A percentile compares a stretch with the other conserved stretches of the same genome.
These are phyloP conservation scores for Pachysandra terminalis DNA, from an alignment of 164 flowering plant genomes.

Conservation along the genomic window DNA sequence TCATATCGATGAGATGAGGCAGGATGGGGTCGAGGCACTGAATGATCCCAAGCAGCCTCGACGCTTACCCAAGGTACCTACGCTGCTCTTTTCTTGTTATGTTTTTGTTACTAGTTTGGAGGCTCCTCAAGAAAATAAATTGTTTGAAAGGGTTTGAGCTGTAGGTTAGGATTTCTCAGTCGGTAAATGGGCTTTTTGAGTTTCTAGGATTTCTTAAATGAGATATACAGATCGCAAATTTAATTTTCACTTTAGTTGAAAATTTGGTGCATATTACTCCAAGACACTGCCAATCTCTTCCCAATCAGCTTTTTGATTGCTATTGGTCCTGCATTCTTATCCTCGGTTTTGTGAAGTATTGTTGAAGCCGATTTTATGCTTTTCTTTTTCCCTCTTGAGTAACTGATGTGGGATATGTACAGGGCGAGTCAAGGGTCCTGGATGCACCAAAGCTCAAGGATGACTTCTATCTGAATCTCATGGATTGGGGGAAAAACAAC, in stretches of 20 bases:
- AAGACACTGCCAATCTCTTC: neutral
- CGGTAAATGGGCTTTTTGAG: neutral
- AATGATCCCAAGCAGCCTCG: constrained; percentile 15
- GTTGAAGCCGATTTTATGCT: neutral
- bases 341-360: neutral
- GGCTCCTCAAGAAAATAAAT: neutral
- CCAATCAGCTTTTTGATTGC: neutral
- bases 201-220: neutral
- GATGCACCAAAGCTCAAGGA: constrained; percentile 41
- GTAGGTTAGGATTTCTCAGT: neutral
- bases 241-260: no score
- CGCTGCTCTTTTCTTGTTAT: neutral
- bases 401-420: constrained; percentile 8
- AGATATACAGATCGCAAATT: neutral
- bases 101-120: neutral
- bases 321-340: neutral
- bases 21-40: constrained; percentile 17
- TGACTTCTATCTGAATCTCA: constrained; percentile 40
- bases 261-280: neutral
- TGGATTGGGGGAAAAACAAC: constrained; percentile 59
- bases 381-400: neutral
- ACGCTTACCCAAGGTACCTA: constrained; percentile 34
- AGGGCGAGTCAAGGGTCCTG: constrained; percentile 31
- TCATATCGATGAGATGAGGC: constrained; percentile 34
- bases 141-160: neutral